A percentile compares a stretch with the other conserved stretches of the same genome.
Evolutionary conservation across 306 rosid species (phyloP).

Genomic region (Fragaria nilgerrensis): DNA sequence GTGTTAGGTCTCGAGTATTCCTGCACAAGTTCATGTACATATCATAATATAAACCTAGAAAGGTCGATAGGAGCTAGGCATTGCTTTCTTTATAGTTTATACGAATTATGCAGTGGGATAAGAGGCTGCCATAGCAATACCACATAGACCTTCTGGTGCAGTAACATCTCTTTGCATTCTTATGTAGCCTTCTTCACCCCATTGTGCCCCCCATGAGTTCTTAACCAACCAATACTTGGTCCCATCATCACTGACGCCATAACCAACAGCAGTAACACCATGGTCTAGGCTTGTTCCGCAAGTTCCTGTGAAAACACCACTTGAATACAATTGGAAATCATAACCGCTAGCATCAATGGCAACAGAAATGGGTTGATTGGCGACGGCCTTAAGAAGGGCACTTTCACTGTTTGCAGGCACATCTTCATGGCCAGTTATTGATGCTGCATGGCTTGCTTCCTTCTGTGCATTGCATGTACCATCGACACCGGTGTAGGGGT

Average conservation of each 20-base stretch:
- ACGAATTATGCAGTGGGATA: neutral
- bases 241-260: neutral
- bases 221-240: conserved; percentile 3
- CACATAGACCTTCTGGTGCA: neutral
- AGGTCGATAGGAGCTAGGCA: too few relatives aligned
- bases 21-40: too few relatives aligned
- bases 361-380: neutral
- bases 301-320: conserved; percentile 10
- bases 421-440: neutral
- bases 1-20: too few relatives aligned
- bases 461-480: conserved; percentile 3
- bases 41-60: too few relatives aligned
- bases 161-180: conserved; percentile 2
- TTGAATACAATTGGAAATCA: neutral
- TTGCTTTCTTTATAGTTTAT: too few relatives aligned
- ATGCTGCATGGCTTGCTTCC: conserved; percentile 6
- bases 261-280: conserved; percentile 3
- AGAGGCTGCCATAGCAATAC: conserved; percentile 6
- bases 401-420: conserved; percentile 7
- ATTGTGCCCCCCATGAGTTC: conserved; percentile 2
- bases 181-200: conserved; percentile 10
- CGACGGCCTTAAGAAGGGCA: neutral
- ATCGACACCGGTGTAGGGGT: neutral
- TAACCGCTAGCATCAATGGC: neutral
- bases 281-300: conserved; percentile 6